These are phyloP conservation scores for Crotalaria pallida DNA, from an alignment of 306 rosid species.

Conservation along the genomic window DNA sequence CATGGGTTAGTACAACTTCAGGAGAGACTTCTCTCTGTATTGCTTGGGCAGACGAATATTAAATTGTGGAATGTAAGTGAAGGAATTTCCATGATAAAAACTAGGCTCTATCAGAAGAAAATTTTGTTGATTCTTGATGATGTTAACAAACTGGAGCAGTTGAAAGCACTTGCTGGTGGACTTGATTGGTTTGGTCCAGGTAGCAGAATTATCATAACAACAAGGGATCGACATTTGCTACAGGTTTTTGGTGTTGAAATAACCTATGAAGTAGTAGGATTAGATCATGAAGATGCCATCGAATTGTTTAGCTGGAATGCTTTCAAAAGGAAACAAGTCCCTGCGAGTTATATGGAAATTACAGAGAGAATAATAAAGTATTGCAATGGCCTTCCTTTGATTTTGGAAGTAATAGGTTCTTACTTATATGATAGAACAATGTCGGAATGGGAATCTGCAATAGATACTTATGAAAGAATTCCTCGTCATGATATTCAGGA, in stretches of 20 bases:
- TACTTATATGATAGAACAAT: neutral
- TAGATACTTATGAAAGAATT: conserved; percentile 1
- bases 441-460: neutral
- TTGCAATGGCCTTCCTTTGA: neutral
- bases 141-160: neutral
- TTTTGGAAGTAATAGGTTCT: neutral
- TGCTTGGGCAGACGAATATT: too few relatives aligned
- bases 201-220: neutral
- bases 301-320: conserved; percentile 5
- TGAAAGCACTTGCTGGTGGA: conserved; percentile 5
- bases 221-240: neutral
- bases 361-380: neutral
- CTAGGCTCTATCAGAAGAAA: neutral
- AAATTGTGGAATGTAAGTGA: neutral
- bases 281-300: neutral
- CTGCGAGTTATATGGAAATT: neutral
- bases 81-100: conserved; percentile 1
- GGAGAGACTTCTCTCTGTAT: too few relatives aligned
- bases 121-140: conserved; percentile 10
- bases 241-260: neutral
- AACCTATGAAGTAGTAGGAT: neutral
- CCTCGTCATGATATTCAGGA: conserved; percentile 5
- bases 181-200: conserved; percentile 4
- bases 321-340: neutral
- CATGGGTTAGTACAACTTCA: too few relatives aligned